Conservation (phyloP, 2,329 filamentous ascomycete species). For the Phialocephala sp. region DNA sequence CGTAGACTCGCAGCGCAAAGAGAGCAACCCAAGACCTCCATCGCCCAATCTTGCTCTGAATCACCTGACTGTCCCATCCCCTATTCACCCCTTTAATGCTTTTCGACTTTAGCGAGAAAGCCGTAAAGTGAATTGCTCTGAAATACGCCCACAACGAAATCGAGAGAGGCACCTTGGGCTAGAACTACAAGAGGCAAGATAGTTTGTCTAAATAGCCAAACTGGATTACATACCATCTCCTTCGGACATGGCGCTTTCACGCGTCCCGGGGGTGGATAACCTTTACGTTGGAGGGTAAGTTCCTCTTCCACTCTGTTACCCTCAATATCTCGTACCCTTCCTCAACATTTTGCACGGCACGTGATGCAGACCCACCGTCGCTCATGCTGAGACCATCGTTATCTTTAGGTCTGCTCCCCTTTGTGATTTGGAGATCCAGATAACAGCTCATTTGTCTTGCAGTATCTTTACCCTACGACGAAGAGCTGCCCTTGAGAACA, state of each 20-base stretch:
- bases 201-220: conserved; percentile 15
- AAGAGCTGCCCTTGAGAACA: conserved; percentile 70
- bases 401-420: neutral
- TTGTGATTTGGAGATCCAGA: neutral
- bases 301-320: conserved; percentile 16
- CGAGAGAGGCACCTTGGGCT: neutral
- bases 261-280: conserved; percentile 70
- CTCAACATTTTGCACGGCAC: conserved; percentile 34
- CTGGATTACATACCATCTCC: conserved; percentile 36
- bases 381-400: neutral
- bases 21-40: neutral
- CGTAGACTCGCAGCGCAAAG: too few relatives aligned
- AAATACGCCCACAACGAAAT: conserved; percentile 11
- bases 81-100: conserved; percentile 2
- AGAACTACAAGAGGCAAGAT: conserved; percentile 10
- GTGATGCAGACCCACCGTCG: conserved; percentile 41
- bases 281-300: conserved; percentile 81
- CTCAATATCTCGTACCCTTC: conserved; percentile 19
- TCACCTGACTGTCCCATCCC: conserved; percentile 13
- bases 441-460: conserved; percentile 15
- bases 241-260: conserved; percentile 63
- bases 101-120: neutral
- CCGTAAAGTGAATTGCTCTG: neutral
- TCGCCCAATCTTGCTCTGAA: neutral
- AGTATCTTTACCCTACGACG: conserved; percentile 83